These are phyloP conservation scores for Pyronema domesticum DNA, from an alignment of 495 filamentous ascomycete genomes.

Conservation along the genomic window DNA sequence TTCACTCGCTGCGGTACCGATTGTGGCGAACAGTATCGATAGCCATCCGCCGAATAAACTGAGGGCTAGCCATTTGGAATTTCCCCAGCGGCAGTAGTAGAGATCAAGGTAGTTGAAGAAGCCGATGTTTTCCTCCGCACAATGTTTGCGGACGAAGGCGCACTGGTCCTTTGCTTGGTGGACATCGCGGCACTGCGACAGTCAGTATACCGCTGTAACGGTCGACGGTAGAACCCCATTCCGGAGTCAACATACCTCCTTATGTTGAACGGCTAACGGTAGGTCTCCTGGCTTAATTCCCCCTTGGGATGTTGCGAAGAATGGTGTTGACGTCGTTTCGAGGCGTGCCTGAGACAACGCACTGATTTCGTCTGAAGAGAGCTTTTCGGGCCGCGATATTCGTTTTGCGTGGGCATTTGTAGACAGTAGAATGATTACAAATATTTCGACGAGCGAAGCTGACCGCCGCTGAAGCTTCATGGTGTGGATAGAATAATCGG, in stretches of 20 bases:
- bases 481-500: not conserved
- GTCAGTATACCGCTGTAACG: not conserved
- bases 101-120: slow-evolving; percentile 74
- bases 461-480: not conserved
- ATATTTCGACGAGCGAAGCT: not conserved
- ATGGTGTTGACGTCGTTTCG: not conserved
- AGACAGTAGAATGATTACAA: slow-evolving; percentile 5
- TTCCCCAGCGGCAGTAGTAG: slow-evolving; percentile 68
- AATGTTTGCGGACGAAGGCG: slow-evolving; percentile 65
- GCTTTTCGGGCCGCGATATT: slow-evolving; percentile 1
- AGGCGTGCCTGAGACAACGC: not conserved
- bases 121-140: slow-evolving; percentile 75
- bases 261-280: not conserved
- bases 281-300: not conserved
- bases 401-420: slow-evolving; percentile 4
- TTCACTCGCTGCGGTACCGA: slow-evolving; percentile 95
- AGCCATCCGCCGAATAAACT: slow-evolving; percentile 63
- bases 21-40: slow-evolving; percentile 82
- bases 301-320: not conserved
- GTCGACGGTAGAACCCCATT: not conserved
- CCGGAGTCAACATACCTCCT: not conserved
- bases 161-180: slow-evolving; percentile 66
- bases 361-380: not conserved
- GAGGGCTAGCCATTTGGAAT: slow-evolving; percentile 61
- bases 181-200: slow-evolving; percentile 55